A percentile compares a stretch with the other conserved stretches of the same genome.
phyloP scores from a whole-genome alignment of 768 basidiomycete species.

The Lactarius hengduanensis region DNA sequence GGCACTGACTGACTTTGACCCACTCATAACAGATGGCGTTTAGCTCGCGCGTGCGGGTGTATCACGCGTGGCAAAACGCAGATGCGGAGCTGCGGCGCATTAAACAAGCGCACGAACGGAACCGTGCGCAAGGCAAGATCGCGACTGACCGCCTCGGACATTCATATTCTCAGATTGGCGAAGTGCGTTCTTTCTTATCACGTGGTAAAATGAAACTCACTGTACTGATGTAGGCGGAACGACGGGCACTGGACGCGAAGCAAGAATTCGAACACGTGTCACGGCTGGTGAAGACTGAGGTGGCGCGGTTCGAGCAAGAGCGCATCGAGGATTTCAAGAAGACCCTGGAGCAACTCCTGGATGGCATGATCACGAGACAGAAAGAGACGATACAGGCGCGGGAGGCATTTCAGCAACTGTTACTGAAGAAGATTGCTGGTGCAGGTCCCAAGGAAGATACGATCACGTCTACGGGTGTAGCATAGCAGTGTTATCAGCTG shows the following conservation, averaged over 20 bases:
- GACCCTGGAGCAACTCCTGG: slow-evolving; percentile 76
- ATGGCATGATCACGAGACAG: slow-evolving; percentile 84
- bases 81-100: slow-evolving; percentile 73
- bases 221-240: slow-evolving; percentile 61
- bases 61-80: slow-evolving; percentile 74
- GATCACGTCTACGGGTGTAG: slow-evolving; percentile 1
- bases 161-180: slow-evolving; percentile 76
- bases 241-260: slow-evolving; percentile 76
- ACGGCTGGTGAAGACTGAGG: slow-evolving; percentile 84
- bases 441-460: slow-evolving; percentile 15
- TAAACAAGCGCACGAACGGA: slow-evolving; percentile 77
- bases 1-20: background rate
- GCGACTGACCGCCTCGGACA: slow-evolving; percentile 67
- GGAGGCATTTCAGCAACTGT: slow-evolving; percentile 27
- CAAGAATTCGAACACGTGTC: slow-evolving; percentile 89
- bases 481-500: background rate
- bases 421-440: slow-evolving; percentile 27
- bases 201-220: background rate
- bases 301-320: slow-evolving; percentile 89
- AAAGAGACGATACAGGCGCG: slow-evolving; percentile 52
- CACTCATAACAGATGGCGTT: slow-evolving; percentile 67
- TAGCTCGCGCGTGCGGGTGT: slow-evolving; percentile 79
- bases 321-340: slow-evolving; percentile 91
- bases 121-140: slow-evolving; percentile 71
- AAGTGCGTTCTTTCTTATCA: slow-evolving; percentile 47